These are phyloP conservation scores for Petunia hybrid DNA, from an alignment of 305 asterid species.

Conservation along the genomic window DNA sequence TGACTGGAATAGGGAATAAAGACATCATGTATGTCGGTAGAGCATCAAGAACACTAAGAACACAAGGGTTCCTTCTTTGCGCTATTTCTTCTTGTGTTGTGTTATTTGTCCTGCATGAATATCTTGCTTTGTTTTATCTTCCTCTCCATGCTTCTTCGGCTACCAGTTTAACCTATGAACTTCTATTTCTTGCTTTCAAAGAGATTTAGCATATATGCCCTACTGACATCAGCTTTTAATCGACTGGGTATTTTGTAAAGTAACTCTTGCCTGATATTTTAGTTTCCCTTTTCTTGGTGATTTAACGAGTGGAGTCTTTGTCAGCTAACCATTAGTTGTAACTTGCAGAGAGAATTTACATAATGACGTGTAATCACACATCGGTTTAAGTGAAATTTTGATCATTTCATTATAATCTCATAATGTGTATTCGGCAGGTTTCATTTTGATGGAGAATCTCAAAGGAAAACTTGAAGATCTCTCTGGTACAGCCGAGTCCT, in stretches of 20 bases:
- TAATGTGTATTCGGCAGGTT: constrained; percentile 48
- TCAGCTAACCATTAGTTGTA: background rate
- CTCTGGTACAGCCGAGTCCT: constrained; percentile 36
- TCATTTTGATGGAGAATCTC: constrained; percentile 56
- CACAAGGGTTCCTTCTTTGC: background rate
- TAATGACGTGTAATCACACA: constrained; percentile 2
- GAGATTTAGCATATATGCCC: constrained; percentile 3
- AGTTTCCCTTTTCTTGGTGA: background rate
- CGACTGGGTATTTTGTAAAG: background rate
- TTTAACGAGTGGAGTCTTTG: background rate
- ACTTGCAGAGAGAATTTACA: background rate
- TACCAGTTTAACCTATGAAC: background rate
- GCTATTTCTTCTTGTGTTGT: background rate
- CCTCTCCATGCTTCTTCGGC: background rate
- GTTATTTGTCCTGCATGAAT: background rate
- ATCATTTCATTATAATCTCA: constrained; percentile 4
- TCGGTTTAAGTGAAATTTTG: background rate
- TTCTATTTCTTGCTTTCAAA: background rate
- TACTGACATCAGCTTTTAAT: background rate
- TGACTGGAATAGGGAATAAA: no score
- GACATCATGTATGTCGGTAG: no score
- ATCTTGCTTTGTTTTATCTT: background rate
- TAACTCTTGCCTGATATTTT: background rate
- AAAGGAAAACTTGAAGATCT: constrained; percentile 53
- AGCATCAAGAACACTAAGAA: no score